phyloP scores from a whole-genome alignment of 129 eudicot genomes.

The Artemisia annua region DNA sequence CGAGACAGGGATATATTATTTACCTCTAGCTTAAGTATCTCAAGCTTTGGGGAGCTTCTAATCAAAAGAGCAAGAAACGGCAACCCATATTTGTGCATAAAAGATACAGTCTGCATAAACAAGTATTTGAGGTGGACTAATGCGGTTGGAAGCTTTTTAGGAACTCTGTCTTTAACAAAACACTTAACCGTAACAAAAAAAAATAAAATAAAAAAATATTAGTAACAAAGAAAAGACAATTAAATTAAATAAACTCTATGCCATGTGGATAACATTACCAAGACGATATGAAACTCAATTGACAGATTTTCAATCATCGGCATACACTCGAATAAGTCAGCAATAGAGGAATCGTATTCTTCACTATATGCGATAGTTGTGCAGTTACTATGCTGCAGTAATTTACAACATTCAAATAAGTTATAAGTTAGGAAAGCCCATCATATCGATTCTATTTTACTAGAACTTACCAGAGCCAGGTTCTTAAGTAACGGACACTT shows the following conservation, averaged over 20 bases:
- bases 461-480: background rate
- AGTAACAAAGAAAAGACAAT: background rate
- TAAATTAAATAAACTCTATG: background rate
- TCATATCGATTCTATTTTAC: background rate
- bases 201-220: background rate
- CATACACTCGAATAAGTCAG: background rate
- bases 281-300: background rate
- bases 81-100: background rate
- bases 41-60: slow-evolving; percentile 7
- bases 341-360: background rate
- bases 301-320: background rate
- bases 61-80: slow-evolving; percentile 5
- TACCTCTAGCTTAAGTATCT: slow-evolving; percentile 12
- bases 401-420: background rate
- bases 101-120: background rate
- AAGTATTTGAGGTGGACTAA: slow-evolving; percentile 1
- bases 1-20: background rate
- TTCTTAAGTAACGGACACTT: background rate
- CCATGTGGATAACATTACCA: background rate
- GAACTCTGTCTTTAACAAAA: background rate
- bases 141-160: slow-evolving; percentile 4
- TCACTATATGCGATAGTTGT: background rate
- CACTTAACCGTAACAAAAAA: background rate
- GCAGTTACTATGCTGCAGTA: background rate
- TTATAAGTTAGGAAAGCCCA: background rate